Evolutionary conservation across 176 grass and related monocot genomes (phyloP).

Genomic region (Avena insularis): DNA sequence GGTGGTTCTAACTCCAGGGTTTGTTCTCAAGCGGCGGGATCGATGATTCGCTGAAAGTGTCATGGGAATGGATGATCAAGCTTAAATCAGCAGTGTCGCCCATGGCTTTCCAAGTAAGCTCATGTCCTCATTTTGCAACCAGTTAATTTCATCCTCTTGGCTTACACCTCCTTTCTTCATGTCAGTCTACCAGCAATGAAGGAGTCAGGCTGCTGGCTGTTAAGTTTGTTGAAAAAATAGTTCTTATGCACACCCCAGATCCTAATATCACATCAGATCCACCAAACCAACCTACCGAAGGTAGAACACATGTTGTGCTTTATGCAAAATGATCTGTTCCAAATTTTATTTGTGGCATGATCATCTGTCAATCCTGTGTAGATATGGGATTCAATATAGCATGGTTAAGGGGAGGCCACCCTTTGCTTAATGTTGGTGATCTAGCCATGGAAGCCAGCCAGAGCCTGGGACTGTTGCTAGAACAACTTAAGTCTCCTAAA

Average conservation of each 20-base stretch:
- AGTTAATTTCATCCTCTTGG: slow-evolving; percentile 7
- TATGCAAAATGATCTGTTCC: slow-evolving; percentile 1
- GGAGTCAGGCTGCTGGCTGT: slow-evolving; percentile 82
- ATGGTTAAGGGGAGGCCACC: slow-evolving; percentile 90
- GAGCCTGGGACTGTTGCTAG: slow-evolving; percentile 85
- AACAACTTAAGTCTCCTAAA: slow-evolving; percentile 87
- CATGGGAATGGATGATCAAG: slow-evolving; percentile 83
- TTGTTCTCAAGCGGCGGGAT: slow-evolving; percentile 71
- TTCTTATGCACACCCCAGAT: slow-evolving; percentile 92
- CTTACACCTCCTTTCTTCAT: slow-evolving; percentile 36
- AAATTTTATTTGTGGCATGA: slow-evolving; percentile 16
- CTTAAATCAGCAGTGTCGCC: slow-evolving; percentile 66
- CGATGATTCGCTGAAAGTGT: slow-evolving; percentile 72
- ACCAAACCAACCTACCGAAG: slow-evolving; percentile 63
- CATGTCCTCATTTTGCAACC: slow-evolving; percentile 19
- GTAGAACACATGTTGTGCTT: slow-evolving; percentile 36
- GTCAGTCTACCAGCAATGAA: slow-evolving; percentile 66
- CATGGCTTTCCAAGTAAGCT: slow-evolving; percentile 66
- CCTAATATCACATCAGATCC: slow-evolving; percentile 77
- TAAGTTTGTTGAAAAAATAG: slow-evolving; percentile 78
- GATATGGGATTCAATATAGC: slow-evolving; percentile 86
- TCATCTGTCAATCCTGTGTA: slow-evolving; percentile 40
- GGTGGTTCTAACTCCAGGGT: slow-evolving; percentile 51
- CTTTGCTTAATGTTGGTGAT: slow-evolving; percentile 85
- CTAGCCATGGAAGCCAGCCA: slow-evolving; percentile 93